phyloP scores from a whole-genome alignment of 2,329 filamentous ascomycete genomes.

The Cordyceps farinosa region DNA sequence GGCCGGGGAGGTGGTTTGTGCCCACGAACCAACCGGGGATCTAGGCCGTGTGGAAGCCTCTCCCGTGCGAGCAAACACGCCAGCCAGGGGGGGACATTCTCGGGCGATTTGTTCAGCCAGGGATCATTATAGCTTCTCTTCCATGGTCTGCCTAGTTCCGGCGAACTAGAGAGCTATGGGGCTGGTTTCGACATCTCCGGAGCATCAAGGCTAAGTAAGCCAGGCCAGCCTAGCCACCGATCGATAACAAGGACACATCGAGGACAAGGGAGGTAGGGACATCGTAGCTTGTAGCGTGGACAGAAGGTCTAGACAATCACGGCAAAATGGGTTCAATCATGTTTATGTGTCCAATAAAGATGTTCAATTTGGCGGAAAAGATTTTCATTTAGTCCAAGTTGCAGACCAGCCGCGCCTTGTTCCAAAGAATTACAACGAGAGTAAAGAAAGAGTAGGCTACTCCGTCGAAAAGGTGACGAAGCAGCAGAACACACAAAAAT shows the following conservation, averaged over 20 bases:
- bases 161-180: neutral
- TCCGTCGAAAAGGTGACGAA: conserved; percentile 8
- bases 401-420: conserved; percentile 16
- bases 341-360: conserved; percentile 6
- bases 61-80: neutral
- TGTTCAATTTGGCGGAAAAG: conserved; percentile 16
- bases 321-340: neutral
- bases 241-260: neutral
- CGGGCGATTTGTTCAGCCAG: neutral
- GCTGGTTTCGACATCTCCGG: neutral
- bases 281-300: neutral
- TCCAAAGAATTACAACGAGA: conserved; percentile 19
- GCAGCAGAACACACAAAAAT: conserved; percentile 23
- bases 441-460: conserved; percentile 22
- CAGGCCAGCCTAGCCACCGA: neutral
- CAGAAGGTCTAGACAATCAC: neutral
- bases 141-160: neutral
- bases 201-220: neutral
- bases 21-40: neutral
- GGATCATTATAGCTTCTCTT: neutral
- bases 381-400: conserved; percentile 10
- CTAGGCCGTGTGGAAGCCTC: neutral
- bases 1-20: neutral
- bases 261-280: no score
- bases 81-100: neutral